Percentiles rank a stretch among this genome's conserved stretches.
Conservation (phyloP, 1,284 basidiomycete genomes). For the Moesziomyces antarcticus region DNA sequence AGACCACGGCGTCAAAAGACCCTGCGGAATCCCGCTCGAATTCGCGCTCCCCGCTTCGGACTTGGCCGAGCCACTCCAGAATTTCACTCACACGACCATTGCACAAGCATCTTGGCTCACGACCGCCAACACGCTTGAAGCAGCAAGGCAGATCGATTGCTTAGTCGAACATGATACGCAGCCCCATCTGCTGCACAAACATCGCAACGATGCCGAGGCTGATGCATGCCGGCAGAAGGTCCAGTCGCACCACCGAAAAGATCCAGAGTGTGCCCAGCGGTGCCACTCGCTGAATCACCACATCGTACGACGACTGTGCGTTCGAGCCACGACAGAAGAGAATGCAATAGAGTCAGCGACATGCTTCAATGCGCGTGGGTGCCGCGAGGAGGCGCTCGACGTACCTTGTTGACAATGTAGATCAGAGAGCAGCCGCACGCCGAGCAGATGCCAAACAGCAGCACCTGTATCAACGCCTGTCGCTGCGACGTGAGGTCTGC, state of each 20-base stretch:
- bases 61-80: neutral
- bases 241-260: conserved; percentile 64
- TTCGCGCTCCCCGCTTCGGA: neutral
- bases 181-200: conserved; percentile 33
- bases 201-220: conserved; percentile 58
- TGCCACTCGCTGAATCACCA: conserved; percentile 64
- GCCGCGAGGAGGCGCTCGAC: conserved; percentile 1
- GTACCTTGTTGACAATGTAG: conserved; percentile 61
- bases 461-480: conserved; percentile 38
- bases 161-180: conserved; percentile 40
- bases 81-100: neutral
- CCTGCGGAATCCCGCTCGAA: neutral
- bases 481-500: conserved; percentile 45
- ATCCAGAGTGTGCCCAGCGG: conserved; percentile 68
- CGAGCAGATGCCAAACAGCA: conserved; percentile 43
- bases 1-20: neutral
- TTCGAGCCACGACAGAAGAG: neutral
- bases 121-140: neutral
- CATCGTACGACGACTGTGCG: conserved; percentile 54
- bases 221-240: conserved; percentile 57
- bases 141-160: neutral
- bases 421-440: conserved; percentile 51
- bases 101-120: no score
- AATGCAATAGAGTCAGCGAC: neutral
- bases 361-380: no score